phyloP scores from a whole-genome alignment of 1,139 yeast genomes.

The Geotrichum candidum region DNA sequence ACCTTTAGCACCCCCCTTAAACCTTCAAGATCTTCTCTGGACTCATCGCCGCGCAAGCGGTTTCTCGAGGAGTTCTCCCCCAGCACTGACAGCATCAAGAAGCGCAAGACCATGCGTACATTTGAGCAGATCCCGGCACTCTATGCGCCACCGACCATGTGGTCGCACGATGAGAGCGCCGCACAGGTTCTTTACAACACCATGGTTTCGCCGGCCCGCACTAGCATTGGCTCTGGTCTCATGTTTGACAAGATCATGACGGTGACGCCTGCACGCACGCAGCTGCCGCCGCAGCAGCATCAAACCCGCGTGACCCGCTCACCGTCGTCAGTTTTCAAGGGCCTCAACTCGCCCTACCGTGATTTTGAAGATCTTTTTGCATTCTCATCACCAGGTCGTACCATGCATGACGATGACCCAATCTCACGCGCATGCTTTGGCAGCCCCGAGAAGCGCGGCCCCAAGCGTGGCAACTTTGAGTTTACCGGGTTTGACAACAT shows the following conservation, averaged over 20 bases:
- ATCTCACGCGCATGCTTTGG: slow-evolving; percentile 40
- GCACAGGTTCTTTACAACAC: slow-evolving; percentile 9
- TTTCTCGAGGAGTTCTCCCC: not conserved
- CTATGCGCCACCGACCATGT: slow-evolving; percentile 15
- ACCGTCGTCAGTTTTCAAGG: slow-evolving; percentile 12
- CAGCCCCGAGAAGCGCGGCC: slow-evolving; percentile 36
- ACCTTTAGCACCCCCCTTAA: slow-evolving; percentile 3
- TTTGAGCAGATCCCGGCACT: slow-evolving; percentile 9
- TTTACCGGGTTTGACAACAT: slow-evolving; percentile 25
- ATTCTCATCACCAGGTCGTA: slow-evolving; percentile 7
- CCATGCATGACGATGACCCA: slow-evolving; percentile 50
- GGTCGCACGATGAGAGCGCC: slow-evolving; percentile 12
- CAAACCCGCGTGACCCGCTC: slow-evolving; percentile 6
- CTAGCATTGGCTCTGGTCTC: slow-evolving; percentile 13
- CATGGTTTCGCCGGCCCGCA: slow-evolving; percentile 13
- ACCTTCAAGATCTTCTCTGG: not conserved
- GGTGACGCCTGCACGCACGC: slow-evolving; percentile 14
- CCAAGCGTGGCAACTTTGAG: slow-evolving; percentile 30
- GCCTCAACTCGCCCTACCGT: slow-evolving; percentile 7
- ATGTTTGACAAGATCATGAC: slow-evolving; percentile 11
- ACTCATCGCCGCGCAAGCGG: not conserved
- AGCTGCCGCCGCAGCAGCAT: not conserved
- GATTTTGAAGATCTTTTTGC: slow-evolving; percentile 16
- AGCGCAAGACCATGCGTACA: not conserved
- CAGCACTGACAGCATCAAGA: not conserved